Evolutionary conservation across 192 early-diverging fungal genomes (phyloP).

Genomic region (Podila epicladia): DNA sequence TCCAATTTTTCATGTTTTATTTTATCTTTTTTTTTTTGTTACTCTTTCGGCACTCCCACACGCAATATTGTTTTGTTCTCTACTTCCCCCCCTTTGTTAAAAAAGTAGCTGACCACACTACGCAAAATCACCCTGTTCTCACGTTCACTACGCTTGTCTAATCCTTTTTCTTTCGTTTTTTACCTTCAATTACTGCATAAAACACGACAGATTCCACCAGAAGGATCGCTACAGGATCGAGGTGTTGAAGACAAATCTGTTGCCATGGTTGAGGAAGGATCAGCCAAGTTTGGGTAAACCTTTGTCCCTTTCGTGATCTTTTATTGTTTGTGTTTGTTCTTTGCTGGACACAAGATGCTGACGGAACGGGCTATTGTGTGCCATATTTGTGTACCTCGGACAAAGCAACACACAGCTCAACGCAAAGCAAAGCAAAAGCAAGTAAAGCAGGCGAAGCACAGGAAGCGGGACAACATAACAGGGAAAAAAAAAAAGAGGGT

Average conservation of each 20-base stretch:
- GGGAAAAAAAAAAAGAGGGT: neutral
- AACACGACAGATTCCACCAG: conserved; percentile 48
- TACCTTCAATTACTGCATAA: neutral
- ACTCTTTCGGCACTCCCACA: neutral
- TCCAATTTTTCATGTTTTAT: neutral
- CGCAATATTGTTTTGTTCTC: neutral
- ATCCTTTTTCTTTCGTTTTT: neutral
- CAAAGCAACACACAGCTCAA: too few species aligned
- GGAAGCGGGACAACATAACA: neutral
- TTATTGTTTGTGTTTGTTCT: neutral
- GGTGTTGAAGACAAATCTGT: conserved; percentile 42
- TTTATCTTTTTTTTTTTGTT: neutral
- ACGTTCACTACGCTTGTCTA: too few species aligned
- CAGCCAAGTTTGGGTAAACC: conserved; percentile 34
- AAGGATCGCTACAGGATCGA: conserved; percentile 53
- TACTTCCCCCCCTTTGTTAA: too few species aligned
- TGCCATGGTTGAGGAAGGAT: conserved; percentile 51
- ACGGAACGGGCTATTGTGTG: neutral
- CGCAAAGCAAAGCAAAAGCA: neutral
- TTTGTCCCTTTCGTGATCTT: neutral
- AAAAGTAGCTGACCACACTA: too few species aligned
- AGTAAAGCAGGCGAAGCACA: neutral
- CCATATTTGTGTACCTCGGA: too few species aligned
- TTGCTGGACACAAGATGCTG: neutral
- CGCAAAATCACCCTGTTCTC: neutral